Base-by-base conservation (phyloP, 2,329 filamentous ascomycete genomes). In the Coniochaeta sp. region DNA sequence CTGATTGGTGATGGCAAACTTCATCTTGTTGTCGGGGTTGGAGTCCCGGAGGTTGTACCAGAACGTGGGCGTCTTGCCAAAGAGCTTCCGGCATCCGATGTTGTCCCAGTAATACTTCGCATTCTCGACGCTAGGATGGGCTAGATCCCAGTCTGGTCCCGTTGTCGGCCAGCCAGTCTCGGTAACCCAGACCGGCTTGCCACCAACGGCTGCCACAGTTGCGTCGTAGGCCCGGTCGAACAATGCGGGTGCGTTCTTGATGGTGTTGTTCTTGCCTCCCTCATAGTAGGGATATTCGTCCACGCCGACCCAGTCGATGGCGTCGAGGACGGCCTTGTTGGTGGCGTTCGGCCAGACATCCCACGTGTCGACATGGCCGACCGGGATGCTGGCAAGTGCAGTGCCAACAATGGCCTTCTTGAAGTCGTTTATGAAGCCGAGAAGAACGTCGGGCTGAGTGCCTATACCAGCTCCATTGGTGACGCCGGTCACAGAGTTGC, bases 351-450 rank as follows among this genome's bases (percentile, higher is more conserved):
- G 77, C 83, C 83, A 87, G 55, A 78, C 79, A 52, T 85, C 85
- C 82, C 85, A 88, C 58, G 86, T 89, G 72, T 89, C 87, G 65
- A 89, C 86, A 71, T 89, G 87, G 28, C 86, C 85, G 63, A 87
- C 75, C 57, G 83, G 78, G 62, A 79, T 74, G 57, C 76, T 77
- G 71, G 77, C 64, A 19, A 82, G 73, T 17, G 72, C 61, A 17
- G 70, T 76, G 66, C 68, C 67, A 57, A 79, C 69, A 66, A 91
- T 84, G 60, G 82, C 79, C 62, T 77, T 74, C 67, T 83, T 82
- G 72, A 85, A 87, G 70, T 87, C 79, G 61, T 79, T 72, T 76
- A 92, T 89, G 77, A 89, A 91, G 67, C 75, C 73, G 69, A 88
- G 78, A 31, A 92, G 75, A 59, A 77, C 77, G 36, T 81, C 72